Evolutionary conservation across 352 stramenopile species (phyloP).

Genomic region (Globisporangium iwayamae): DNA sequence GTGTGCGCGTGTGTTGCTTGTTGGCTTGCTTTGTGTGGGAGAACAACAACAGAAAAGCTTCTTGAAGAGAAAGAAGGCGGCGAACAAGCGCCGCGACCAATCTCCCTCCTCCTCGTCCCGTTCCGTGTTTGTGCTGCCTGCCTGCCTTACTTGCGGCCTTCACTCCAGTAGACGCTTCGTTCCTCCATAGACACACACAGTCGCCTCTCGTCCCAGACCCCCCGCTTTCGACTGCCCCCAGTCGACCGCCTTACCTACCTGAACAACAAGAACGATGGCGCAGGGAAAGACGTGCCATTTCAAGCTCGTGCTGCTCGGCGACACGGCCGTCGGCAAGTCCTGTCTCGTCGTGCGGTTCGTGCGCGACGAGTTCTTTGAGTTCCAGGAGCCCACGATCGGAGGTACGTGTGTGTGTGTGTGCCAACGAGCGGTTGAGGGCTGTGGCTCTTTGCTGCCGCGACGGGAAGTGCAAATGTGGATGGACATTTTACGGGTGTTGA

Average conservation of each 20-base stretch:
- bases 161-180: neutral
- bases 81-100: conserved; percentile 14
- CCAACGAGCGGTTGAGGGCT: neutral
- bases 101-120: neutral
- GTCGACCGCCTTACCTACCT: neutral
- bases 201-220: neutral
- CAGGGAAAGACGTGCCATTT: conserved; percentile 93
- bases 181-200: neutral
- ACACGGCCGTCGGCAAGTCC: conserved; percentile 99
- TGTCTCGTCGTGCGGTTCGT: conserved; percentile 99
- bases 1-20: neutral
- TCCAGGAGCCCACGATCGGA: conserved; percentile 97
- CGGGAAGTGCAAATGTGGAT: conserved; percentile 1
- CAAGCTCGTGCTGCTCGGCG: conserved; percentile 99
- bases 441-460: neutral
- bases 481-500: neutral
- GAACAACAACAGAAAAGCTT: conserved; percentile 17
- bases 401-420: conserved; percentile 29
- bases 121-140: neutral
- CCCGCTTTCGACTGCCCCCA: neutral
- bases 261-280: conserved; percentile 45
- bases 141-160: neutral
- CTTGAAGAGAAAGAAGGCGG: conserved; percentile 15
- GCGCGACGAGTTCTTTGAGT: conserved; percentile 99
- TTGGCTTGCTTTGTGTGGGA: conserved; percentile 4